Percentiles rank a stretch among this genome's conserved stretches.
Conservation (phyloP, 2,329 filamentous ascomycete genomes). For the Fusarium cyanostomum region DNA sequence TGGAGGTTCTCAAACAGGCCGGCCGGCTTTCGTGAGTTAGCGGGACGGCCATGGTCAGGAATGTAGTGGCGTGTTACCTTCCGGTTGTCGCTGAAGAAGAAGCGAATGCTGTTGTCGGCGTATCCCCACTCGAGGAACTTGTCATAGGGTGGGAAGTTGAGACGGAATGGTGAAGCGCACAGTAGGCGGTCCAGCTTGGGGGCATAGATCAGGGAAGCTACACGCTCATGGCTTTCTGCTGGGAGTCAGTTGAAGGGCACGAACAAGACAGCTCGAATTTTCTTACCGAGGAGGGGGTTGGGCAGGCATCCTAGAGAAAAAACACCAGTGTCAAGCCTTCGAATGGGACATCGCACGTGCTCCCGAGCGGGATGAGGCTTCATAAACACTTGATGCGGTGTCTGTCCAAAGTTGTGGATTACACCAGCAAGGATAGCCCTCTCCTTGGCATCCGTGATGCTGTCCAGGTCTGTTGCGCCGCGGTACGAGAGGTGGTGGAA, state of each 20-base stretch:
- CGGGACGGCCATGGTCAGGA: constrained; percentile 5
- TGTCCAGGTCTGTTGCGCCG: constrained; percentile 90
- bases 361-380: constrained; percentile 83
- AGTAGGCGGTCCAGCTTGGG: constrained; percentile 83
- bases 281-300: constrained; percentile 75
- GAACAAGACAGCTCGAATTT: neutral
- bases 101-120: constrained; percentile 89
- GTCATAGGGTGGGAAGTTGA: constrained; percentile 92
- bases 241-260: neutral
- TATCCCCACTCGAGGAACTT: constrained; percentile 97
- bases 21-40: constrained; percentile 62
- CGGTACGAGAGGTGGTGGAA: constrained; percentile 97
- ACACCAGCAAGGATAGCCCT: constrained; percentile 90
- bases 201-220: constrained; percentile 81
- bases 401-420: constrained; percentile 98
- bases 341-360: constrained; percentile 68
- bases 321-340: constrained; percentile 80
- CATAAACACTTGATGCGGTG: constrained; percentile 92
- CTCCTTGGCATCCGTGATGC: constrained; percentile 88
- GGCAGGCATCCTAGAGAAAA: constrained; percentile 81
- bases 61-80: constrained; percentile 59
- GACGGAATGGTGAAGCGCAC: constrained; percentile 82
- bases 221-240: constrained; percentile 75
- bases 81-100: constrained; percentile 85
- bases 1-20: constrained; percentile 95